Evolutionary conservation across 176 grass and related monocot genomes (phyloP), one percentile per base, ranked within the genome.

Genomic region (Ensete ventricosum): DNA sequence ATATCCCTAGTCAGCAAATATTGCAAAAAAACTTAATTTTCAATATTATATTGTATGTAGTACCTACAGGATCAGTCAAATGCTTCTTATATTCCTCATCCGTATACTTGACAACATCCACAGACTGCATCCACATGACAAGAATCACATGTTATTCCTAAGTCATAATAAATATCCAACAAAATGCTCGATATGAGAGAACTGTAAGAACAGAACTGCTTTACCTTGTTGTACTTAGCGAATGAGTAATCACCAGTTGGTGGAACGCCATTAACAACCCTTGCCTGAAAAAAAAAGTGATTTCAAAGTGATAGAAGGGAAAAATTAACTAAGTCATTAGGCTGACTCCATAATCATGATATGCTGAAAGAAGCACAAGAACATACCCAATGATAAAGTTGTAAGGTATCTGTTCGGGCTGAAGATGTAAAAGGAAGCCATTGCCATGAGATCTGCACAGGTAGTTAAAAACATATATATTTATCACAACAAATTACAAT

Each of bases 51-150:
- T 48, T 23, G 74, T 25, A 85, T 62, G 54, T 71, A 85, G 66
- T 94, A 91, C 90, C 82, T 91, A 98, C 95, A 93, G 88, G 90
- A 85, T 98, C 90, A 84, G 77, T 82, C 85, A 98, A 91, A 76
- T 84, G 83, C 79, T 98, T 98, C 82, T 94, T 90, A n/a, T 98
- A 98, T 84, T 98, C 95, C 76, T 98, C 90, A 66, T 85, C 86
- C 0, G 88, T 93, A 80, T 98, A 98, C 71, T 87, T 93, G 17
- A 93, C 80, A 76, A 98, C 73, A 66, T 98, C 94, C 59, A 83
- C 94, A 51, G 85, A 93, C 94, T 98, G 88, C 69, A 89, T 81
- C 70, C 83, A 50, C 9, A 80, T 53, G 77, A 83, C 72, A 55
- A 76, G 4, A 81, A 2, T 54, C 9, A 20, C 34, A 65, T 54